These are phyloP conservation scores for Penicillium ochrochloron DNA, from an alignment of 495 filamentous ascomycete species.

Conservation along the genomic window DNA sequence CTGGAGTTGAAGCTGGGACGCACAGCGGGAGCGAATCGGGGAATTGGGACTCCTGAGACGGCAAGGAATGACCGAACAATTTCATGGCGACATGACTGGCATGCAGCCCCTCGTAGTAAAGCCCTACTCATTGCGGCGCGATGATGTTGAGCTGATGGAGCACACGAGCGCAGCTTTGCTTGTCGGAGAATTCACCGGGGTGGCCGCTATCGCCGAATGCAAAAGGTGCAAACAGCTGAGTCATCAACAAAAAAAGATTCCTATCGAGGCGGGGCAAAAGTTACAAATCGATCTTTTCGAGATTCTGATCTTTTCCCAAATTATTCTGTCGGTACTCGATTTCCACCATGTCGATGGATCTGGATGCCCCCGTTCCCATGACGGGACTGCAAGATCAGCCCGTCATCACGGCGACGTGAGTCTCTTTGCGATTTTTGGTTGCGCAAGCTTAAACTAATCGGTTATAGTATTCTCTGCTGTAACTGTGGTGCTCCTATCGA, in stretches of 20 bases:
- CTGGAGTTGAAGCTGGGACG: conserved; percentile 27
- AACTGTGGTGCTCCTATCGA: conserved; percentile 95
- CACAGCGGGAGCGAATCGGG: conserved; percentile 22
- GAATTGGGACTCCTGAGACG: conserved; percentile 28
- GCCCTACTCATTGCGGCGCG: conserved; percentile 36
- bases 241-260: conserved; percentile 34
- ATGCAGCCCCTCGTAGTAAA: conserved; percentile 33
- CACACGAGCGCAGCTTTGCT: conserved; percentile 11
- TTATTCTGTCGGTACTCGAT: conserved; percentile 13
- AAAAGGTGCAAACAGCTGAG: conserved; percentile 37
- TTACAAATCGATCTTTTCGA: conserved; percentile 29
- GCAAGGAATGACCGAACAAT: conserved; percentile 33
- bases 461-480: conserved; percentile 81
- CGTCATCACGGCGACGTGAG: conserved; percentile 63
- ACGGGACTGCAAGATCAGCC: conserved; percentile 48
- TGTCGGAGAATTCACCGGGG: conserved; percentile 12
- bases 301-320: conserved; percentile 8
- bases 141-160: conserved; percentile 18
- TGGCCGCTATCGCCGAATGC: conserved; percentile 20
- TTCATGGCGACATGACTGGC: conserved; percentile 37
- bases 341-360: conserved; percentile 69
- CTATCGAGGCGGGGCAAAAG: conserved; percentile 35
- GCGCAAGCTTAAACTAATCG: conserved; percentile 23
- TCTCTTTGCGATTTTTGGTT: conserved; percentile 28
- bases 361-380: conserved; percentile 67